Evolutionary conservation across 2,329 filamentous ascomycete species (phyloP).

Genomic region (Paecilomyces formosus): DNA sequence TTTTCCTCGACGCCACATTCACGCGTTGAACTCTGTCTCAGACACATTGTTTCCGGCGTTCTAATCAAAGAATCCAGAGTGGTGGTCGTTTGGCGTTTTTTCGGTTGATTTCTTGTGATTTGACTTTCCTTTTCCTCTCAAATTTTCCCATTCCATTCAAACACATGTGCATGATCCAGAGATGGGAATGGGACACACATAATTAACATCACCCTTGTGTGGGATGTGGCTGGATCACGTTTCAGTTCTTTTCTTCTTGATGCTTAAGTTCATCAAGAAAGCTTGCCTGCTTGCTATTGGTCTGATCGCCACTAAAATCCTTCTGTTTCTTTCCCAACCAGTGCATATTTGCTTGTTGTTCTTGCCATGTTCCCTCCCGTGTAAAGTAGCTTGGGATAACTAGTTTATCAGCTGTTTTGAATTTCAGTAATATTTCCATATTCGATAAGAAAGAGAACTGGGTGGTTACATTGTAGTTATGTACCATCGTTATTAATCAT

Average conservation of each 20-base stretch:
- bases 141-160: not conserved
- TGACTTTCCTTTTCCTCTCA: not conserved
- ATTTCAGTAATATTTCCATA: not conserved
- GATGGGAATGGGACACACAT: not conserved
- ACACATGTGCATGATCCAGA: not conserved
- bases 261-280: not conserved
- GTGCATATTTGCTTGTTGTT: not conserved
- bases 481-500: too few species aligned
- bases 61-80: not conserved
- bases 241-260: not conserved
- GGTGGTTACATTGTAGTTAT: not conserved
- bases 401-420: not conserved
- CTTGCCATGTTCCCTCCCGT: not conserved
- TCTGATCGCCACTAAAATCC: not conserved
- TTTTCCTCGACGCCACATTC: not conserved
- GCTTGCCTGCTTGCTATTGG: not conserved
- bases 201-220: not conserved
- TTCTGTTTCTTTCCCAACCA: not conserved
- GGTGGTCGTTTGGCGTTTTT: not conserved
- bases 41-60: not conserved
- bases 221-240: not conserved
- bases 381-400: not conserved
- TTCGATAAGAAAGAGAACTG: not conserved
- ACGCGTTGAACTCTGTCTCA: not conserved
- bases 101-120: not conserved